Conservation (phyloP, 108 stramenopile genomes). For the Skeletonema marinoi region DNA sequence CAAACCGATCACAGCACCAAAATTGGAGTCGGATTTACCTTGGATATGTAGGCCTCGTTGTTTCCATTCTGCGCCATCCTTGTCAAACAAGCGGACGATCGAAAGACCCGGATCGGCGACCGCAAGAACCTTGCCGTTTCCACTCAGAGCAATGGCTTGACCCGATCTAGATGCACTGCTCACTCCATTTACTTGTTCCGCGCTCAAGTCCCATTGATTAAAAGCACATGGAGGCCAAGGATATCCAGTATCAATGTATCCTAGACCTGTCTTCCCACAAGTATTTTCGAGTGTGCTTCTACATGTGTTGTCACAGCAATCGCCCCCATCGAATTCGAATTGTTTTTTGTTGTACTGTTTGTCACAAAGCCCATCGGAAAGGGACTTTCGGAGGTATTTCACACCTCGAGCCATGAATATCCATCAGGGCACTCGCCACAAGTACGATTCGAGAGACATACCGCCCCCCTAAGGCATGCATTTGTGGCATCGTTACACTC, state of each 20-base stretch:
- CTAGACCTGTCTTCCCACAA: conserved; percentile 5
- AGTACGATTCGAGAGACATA: not conserved
- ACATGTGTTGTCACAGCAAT: conserved; percentile 10
- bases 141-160: not conserved
- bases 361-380: conserved; percentile 1
- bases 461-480: not conserved
- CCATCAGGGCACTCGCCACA: not conserved
- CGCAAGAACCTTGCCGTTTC: not conserved
- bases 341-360: not conserved
- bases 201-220: not conserved
- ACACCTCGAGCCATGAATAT: not conserved
- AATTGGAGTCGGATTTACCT: not conserved
- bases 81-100: not conserved
- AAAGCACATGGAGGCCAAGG: not conserved
- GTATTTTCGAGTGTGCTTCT: not conserved
- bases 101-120: not conserved
- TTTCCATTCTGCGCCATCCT: not conserved
- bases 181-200: not conserved
- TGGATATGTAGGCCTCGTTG: not conserved
- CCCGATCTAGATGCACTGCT: not conserved
- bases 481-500: not conserved
- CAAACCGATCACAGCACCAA: not conserved
- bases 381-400: not conserved
- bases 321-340: conserved; percentile 8
- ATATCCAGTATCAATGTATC: not conserved